phyloP scores from a whole-genome alignment of 257 asterid species.

The Fraxinus cuspidata region DNA sequence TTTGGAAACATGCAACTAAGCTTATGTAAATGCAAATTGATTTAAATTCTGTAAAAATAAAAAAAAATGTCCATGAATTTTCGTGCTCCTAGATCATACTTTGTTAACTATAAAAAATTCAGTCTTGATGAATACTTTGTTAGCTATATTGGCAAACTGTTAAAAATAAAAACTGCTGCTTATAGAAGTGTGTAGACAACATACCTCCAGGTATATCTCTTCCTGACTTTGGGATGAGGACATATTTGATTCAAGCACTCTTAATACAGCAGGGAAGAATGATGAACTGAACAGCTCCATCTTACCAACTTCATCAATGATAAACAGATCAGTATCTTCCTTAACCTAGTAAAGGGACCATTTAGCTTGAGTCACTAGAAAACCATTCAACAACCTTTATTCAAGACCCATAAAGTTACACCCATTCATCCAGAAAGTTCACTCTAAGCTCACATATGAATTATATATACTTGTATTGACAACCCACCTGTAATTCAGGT shows the following conservation, averaged over 20 bases:
- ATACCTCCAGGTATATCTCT: slow-evolving; percentile 91
- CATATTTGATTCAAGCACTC: slow-evolving; percentile 70
- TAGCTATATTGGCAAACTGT: background rate
- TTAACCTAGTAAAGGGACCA: slow-evolving; percentile 49
- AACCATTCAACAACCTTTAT: slow-evolving; percentile 12
- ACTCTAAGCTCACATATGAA: slow-evolving; percentile 10
- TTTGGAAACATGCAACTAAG: background rate
- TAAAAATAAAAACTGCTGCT: slow-evolving; percentile 7
- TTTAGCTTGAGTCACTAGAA: slow-evolving; percentile 3
- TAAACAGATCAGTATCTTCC: slow-evolving; percentile 76
- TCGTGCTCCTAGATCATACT: background rate
- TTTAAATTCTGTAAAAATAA: background rate
- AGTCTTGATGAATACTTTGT: background rate
- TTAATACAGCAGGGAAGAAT: slow-evolving; percentile 83
- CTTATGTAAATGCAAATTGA: background rate
- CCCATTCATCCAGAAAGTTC: background rate
- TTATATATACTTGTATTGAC: background rate
- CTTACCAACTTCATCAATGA: slow-evolving; percentile 93
- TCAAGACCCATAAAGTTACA: slow-evolving; percentile 4
- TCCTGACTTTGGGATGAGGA: slow-evolving; percentile 74
- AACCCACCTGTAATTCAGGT: slow-evolving; percentile 85
- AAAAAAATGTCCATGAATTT: background rate
- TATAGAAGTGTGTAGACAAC: slow-evolving; percentile 11
- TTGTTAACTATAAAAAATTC: background rate
- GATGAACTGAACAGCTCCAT: slow-evolving; percentile 88